These are phyloP conservation scores for Starmerella potacharoeniae DNA, from an alignment of 805 yeast genomes.

Conservation along the genomic window DNA sequence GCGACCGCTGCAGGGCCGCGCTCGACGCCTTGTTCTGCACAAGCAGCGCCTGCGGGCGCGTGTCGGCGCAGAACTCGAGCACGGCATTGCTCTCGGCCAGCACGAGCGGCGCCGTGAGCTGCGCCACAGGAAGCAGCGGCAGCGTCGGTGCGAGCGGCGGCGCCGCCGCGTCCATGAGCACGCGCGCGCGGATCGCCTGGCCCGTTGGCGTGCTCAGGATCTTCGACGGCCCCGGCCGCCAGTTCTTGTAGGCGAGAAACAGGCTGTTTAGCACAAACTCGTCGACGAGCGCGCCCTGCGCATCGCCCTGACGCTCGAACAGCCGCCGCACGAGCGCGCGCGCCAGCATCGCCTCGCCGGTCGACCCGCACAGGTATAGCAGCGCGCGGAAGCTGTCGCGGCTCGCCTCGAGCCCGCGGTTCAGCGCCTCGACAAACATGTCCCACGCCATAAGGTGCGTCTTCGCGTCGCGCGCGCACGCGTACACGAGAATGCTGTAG, in stretches of 20 bases:
- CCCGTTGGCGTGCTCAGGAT: constrained; percentile 25
- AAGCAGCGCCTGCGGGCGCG: constrained; percentile 36
- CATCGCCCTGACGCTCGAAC: constrained; percentile 19
- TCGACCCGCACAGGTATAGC: constrained; percentile 64
- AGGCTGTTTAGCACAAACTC: constrained; percentile 26
- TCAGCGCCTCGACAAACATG: constrained; percentile 53
- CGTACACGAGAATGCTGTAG: constrained; percentile 50
- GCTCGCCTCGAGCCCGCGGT: constrained; percentile 27
- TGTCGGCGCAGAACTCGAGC: constrained; percentile 44
- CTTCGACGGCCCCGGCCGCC: constrained; percentile 24
- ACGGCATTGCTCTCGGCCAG: constrained; percentile 70
- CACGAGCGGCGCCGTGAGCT: constrained; percentile 35
- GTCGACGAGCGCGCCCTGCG: constrained; percentile 23
- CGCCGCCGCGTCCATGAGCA: constrained; percentile 17
- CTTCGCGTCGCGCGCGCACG: constrained; percentile 46
- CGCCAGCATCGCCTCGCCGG: constrained; percentile 63
- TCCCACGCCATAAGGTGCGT: constrained; percentile 61
- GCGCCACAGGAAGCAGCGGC: constrained; percentile 59
- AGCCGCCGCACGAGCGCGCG: constrained; percentile 41
- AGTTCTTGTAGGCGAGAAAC: constrained; percentile 27
- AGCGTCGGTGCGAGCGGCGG: constrained; percentile 28
- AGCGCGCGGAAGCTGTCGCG: constrained; percentile 49
- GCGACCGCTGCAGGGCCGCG: constrained; percentile 3
- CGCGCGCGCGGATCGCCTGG: constrained; percentile 21
- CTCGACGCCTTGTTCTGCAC: constrained; percentile 33